phyloP scores from a whole-genome alignment of 192 early-diverging fungal genomes.

The Spinellus fusiger region DNA sequence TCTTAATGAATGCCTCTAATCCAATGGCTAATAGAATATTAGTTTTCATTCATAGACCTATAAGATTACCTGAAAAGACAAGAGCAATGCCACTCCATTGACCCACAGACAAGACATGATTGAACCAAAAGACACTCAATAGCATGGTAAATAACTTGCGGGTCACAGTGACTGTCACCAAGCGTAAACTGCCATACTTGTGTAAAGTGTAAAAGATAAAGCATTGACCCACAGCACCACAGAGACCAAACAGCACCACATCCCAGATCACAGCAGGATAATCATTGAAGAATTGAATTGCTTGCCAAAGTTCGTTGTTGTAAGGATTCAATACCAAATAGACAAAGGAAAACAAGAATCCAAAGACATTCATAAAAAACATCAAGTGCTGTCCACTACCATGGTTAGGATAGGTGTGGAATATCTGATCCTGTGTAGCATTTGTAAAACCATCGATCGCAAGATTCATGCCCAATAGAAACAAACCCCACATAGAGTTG shows the following conservation, averaged over 20 bases:
- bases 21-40: constrained; percentile 42
- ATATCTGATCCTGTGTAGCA: constrained; percentile 94
- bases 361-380: constrained; percentile 91
- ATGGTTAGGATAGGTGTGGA: constrained; percentile 56
- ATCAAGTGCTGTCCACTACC: constrained; percentile 93
- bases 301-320: constrained; percentile 69
- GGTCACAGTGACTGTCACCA: constrained; percentile 95
- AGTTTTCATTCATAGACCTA: background rate
- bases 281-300: constrained; percentile 63
- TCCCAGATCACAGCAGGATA: constrained; percentile 82
- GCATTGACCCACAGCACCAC: constrained; percentile 95
- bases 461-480: constrained; percentile 80
- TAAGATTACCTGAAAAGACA: constrained; percentile 74
- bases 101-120: constrained; percentile 64
- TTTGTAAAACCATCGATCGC: constrained; percentile 92
- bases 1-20: constrained; percentile 71
- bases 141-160: constrained; percentile 95
- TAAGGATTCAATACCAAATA: constrained; percentile 73
- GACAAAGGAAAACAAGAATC: constrained; percentile 59
- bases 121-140: constrained; percentile 85
- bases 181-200: constrained; percentile 78
- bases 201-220: constrained; percentile 96
- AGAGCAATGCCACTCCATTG: constrained; percentile 85
- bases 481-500: constrained; percentile 73
- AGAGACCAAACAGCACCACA: constrained; percentile 83